A percentile compares a stretch with the other conserved stretches of the same genome.
Evolutionary conservation across 2,329 filamentous ascomycete genomes (phyloP).

Genomic region (Madurella mycetomatis): DNA sequence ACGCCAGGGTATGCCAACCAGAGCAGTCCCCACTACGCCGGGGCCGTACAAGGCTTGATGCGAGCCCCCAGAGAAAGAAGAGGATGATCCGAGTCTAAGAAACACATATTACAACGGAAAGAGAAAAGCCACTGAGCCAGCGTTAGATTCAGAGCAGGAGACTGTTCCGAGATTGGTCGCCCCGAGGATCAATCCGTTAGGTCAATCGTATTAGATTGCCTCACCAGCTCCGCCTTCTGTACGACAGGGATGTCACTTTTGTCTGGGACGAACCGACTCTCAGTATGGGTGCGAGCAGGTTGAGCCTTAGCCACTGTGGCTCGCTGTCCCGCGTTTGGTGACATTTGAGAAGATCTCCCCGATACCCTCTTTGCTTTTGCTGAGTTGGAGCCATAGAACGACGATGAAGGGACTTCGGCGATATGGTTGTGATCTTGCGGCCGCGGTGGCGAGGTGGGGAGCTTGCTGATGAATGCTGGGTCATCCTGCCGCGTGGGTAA

Average conservation of each 20-base stretch:
- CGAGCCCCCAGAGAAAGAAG: not conserved
- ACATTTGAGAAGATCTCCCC: not conserved
- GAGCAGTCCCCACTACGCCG: not conserved
- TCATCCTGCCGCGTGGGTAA: not conserved
- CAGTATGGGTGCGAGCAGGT: not conserved
- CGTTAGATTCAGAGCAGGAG: not conserved
- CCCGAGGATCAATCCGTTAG: conserved; percentile 5
- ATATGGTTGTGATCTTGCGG: not conserved
- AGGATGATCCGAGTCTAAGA: not conserved
- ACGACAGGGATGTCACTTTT: conserved; percentile 1
- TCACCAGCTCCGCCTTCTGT: conserved; percentile 14
- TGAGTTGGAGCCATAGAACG: conserved; percentile 1
- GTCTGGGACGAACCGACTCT: not conserved
- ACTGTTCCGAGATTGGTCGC: not conserved
- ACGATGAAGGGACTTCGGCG: not conserved
- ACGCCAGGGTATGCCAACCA: not conserved
- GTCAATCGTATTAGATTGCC: conserved; percentile 12
- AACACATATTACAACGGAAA: not conserved
- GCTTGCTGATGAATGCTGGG: conserved; percentile 3
- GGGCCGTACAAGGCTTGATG: not conserved
- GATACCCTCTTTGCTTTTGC: too few species aligned
- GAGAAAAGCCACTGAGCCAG: not conserved
- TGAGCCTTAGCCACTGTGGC: not conserved
- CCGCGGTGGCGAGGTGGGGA: conserved; percentile 1
- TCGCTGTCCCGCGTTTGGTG: not conserved